phyloP scores from a whole-genome alignment of 768 basidiomycete genomes.

The Erythrobasidium yunnanense region DNA sequence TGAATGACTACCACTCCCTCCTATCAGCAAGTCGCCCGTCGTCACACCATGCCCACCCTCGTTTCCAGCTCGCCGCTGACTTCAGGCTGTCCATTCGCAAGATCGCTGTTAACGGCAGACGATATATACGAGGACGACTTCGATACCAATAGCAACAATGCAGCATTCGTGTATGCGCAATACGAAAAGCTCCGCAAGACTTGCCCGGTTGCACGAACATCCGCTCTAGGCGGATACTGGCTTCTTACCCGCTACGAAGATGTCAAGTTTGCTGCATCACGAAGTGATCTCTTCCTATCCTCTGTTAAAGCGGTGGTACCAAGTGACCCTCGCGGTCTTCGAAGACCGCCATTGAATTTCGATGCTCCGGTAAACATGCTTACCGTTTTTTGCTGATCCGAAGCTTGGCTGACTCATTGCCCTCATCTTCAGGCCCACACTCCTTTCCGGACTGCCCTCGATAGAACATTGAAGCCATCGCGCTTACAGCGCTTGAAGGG shows the following conservation, averaged over 20 bases:
- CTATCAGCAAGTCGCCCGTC: too few species aligned
- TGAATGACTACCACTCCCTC: too few species aligned
- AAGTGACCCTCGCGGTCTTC: background rate
- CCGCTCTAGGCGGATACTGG: slow-evolving; percentile 9
- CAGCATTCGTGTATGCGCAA: background rate
- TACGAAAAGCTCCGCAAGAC: background rate
- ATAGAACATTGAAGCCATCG: slow-evolving; percentile 23
- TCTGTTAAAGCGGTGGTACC: slow-evolving; percentile 28
- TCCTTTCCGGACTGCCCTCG: slow-evolving; percentile 20
- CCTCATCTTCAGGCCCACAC: slow-evolving; percentile 8
- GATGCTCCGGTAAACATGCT: slow-evolving; percentile 17
- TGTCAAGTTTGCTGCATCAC: slow-evolving; percentile 21
- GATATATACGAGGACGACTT: background rate
- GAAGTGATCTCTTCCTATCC: slow-evolving; percentile 17
- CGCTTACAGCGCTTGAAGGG: background rate
- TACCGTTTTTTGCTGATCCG: background rate
- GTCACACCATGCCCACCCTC: too few species aligned
- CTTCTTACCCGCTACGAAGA: slow-evolving; percentile 27
- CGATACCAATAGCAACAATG: background rate
- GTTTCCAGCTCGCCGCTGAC: too few species aligned
- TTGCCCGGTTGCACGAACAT: slow-evolving; percentile 15
- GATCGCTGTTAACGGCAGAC: too few species aligned
- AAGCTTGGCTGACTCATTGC: background rate
- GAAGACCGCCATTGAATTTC: slow-evolving; percentile 24
- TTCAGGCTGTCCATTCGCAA: too few species aligned